These are phyloP conservation scores for Alternaria infectoria DNA, from an alignment of 2,329 filamentous ascomycete genomes.

Conservation along the genomic window DNA sequence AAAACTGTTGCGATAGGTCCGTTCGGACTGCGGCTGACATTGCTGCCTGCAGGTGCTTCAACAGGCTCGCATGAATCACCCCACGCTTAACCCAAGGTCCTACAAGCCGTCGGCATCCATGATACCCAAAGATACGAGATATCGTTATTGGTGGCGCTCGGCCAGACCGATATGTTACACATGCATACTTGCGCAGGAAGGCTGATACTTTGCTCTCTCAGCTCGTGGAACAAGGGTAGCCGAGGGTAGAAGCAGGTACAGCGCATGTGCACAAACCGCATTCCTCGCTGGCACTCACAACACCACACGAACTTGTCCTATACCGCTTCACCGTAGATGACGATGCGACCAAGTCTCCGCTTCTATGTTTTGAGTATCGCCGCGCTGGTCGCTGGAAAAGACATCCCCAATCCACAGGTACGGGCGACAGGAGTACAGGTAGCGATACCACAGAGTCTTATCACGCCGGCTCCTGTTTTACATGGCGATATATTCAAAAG, in stretches of 20 bases:
- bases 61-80: background rate
- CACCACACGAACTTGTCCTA: background rate
- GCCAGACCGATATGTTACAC: conserved; percentile 1
- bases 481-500: conserved; percentile 6
- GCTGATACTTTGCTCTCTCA: conserved; percentile 6
- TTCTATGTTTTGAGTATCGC: background rate
- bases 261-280: background rate
- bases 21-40: background rate
- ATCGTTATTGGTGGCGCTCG: conserved; percentile 9
- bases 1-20: background rate
- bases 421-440: background rate
- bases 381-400: background rate
- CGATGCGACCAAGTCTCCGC: background rate
- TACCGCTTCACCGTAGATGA: background rate
- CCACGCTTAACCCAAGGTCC: background rate
- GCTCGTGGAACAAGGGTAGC: conserved; percentile 11
- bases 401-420: background rate
- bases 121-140: background rate
- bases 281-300: background rate
- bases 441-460: background rate
- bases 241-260: background rate
- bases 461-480: conserved; percentile 5
- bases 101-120: background rate
- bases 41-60: background rate
- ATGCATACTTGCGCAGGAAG: conserved; percentile 1